These are phyloP conservation scores for Chlamydomonas applanata DNA, from an alignment of 139 green algal genomes.

Conservation along the genomic window DNA sequence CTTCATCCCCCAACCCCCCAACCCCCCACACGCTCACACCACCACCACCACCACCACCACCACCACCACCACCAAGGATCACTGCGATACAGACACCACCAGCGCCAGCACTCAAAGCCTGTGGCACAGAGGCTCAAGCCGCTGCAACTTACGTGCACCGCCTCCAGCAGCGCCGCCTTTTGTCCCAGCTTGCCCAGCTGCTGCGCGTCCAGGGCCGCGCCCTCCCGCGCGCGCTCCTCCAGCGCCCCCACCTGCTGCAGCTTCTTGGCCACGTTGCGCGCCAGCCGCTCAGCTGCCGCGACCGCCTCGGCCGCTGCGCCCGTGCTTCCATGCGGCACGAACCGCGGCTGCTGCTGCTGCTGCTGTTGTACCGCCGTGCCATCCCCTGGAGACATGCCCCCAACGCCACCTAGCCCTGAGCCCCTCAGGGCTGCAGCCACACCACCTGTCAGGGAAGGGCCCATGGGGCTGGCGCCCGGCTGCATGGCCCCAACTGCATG, in stretches of 20 bases:
- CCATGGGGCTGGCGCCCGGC: background rate
- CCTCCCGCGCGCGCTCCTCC: conserved; percentile 15
- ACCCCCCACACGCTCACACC: too few relatives aligned
- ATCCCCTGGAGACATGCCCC: too few relatives aligned
- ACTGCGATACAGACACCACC: too few relatives aligned
- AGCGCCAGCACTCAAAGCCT: too few relatives aligned
- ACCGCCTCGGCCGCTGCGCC: background rate
- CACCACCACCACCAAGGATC: too few relatives aligned
- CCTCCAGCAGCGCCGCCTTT: conserved; percentile 45
- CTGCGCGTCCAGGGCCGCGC: conserved; percentile 67
- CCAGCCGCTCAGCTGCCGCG: conserved; percentile 32
- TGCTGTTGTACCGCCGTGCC: too few relatives aligned
- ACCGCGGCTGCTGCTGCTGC: too few relatives aligned
- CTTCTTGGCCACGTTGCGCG: conserved; percentile 74
- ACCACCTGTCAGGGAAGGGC: too few relatives aligned
- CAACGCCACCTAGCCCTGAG: too few relatives aligned
- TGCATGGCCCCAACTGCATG: background rate
- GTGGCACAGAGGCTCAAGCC: background rate
- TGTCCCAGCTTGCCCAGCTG: conserved; percentile 72
- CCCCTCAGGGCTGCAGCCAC: too few relatives aligned
- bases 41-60: too few relatives aligned
- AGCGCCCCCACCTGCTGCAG: conserved; percentile 70
- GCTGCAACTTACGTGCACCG: conserved; percentile 34
- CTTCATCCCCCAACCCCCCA: too few relatives aligned
- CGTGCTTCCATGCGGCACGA: background rate